A percentile compares a stretch with the other conserved stretches of the same genome.
These are phyloP conservation scores for Linum trigynum DNA, from an alignment of 345 rosid species.

Conservation along the genomic window DNA sequence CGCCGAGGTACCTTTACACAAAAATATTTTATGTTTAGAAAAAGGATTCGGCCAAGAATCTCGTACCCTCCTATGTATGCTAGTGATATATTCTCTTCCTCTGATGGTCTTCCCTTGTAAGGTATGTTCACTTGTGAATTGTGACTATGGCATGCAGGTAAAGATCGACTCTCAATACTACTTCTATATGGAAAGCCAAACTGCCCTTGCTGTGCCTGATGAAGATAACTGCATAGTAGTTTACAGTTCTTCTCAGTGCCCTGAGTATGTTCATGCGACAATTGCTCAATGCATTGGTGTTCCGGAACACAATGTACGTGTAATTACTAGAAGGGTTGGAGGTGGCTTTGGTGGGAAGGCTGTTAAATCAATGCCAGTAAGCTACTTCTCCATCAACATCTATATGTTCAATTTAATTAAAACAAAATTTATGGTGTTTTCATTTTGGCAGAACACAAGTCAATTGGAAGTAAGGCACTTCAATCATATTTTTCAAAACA, in stretches of 20 bases:
- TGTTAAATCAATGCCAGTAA: slow-evolving; percentile 1
- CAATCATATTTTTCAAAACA: background rate
- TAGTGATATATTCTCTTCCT: too few species aligned
- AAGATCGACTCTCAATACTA: slow-evolving; percentile 1
- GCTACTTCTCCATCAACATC: background rate
- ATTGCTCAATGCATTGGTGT: slow-evolving; percentile 3
- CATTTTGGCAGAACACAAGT: too few species aligned
- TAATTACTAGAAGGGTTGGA: slow-evolving; percentile 4
- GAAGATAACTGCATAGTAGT: slow-evolving; percentile 3
- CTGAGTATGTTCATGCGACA: background rate
- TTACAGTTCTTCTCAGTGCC: slow-evolving; percentile 5
- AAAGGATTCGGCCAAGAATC: too few species aligned
- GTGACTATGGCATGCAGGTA: background rate
- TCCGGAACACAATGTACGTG: slow-evolving; percentile 5
- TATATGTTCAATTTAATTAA: too few species aligned
- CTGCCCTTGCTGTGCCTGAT: slow-evolving; percentile 2
- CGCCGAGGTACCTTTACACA: background rate
- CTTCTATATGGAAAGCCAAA: slow-evolving; percentile 1
- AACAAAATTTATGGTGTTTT: too few species aligned
- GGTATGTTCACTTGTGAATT: background rate
- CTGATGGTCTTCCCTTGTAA: too few species aligned
- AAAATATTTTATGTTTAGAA: background rate
- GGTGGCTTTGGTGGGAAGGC: slow-evolving; percentile 8
- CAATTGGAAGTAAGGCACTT: too few species aligned
- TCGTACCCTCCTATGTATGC: too few species aligned